Percentiles rank a stretch among this genome's conserved stretches.
These are phyloP conservation scores for Microascus cirrosus DNA, from an alignment of 2,329 filamentous ascomycete species.

Conservation along the genomic window DNA sequence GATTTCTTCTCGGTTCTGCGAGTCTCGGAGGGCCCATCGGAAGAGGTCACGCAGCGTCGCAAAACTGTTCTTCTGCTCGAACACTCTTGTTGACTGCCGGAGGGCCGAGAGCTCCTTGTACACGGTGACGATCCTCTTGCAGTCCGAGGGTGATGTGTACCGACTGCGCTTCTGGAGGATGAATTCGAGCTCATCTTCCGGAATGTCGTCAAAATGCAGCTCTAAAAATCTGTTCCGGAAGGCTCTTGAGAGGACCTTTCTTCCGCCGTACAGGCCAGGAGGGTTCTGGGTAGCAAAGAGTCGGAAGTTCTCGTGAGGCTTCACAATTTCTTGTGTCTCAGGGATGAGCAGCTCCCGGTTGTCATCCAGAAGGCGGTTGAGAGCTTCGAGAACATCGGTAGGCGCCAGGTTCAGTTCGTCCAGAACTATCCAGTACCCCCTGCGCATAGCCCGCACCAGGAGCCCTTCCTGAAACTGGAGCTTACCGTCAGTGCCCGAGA, in stretches of 20 bases:
- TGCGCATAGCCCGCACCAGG: slow-evolving; percentile 79
- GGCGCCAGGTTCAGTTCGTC: slow-evolving; percentile 96
- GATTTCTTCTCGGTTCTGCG: slow-evolving; percentile 78
- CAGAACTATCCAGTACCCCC: slow-evolving; percentile 95
- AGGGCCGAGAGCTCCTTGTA: slow-evolving; percentile 87
- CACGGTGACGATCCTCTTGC: slow-evolving; percentile 78
- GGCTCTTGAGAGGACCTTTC: slow-evolving; percentile 84
- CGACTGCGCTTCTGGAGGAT: slow-evolving; percentile 84
- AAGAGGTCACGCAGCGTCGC: slow-evolving; percentile 94
- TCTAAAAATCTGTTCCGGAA: slow-evolving; percentile 97
- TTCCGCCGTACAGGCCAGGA: slow-evolving; percentile 85
- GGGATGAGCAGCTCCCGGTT: slow-evolving; percentile 93
- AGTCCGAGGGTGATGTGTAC: slow-evolving; percentile 82
- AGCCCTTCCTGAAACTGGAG: slow-evolving; percentile 88
- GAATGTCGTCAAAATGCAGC: slow-evolving; percentile 95
- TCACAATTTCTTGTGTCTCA: slow-evolving; percentile 89
- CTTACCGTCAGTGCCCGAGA: slow-evolving; percentile 75
- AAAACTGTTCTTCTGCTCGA: slow-evolving; percentile 96
- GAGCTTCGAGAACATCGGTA: slow-evolving; percentile 89
- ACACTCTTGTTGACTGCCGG: slow-evolving; percentile 80
- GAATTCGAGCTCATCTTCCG: slow-evolving; percentile 82
- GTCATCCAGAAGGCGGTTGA: slow-evolving; percentile 92
- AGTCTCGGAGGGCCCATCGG: slow-evolving; percentile 79
- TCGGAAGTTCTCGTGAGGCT: slow-evolving; percentile 91
- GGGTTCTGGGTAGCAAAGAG: slow-evolving; percentile 98